Conservation (phyloP, 2,329 filamentous ascomycete species). For the Fusarium albosuccineum region DNA sequence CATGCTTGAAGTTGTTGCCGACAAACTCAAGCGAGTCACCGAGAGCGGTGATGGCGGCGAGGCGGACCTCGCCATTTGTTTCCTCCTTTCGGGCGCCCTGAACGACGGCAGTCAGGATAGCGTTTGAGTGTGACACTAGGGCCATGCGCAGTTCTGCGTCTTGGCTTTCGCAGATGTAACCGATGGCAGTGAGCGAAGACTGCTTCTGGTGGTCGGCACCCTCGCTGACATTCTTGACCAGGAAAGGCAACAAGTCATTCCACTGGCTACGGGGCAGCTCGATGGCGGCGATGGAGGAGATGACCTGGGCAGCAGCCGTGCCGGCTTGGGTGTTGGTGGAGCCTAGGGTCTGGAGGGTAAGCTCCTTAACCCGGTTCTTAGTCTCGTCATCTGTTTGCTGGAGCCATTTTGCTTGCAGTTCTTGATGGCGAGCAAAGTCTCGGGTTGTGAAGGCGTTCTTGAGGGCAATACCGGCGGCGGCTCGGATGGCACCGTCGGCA, state of each 20-base stretch:
- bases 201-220: slow-evolving; percentile 93
- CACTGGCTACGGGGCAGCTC: slow-evolving; percentile 95
- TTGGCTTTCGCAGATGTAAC: slow-evolving; percentile 97
- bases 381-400: slow-evolving; percentile 83
- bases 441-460: slow-evolving; percentile 98
- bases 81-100: slow-evolving; percentile 98
- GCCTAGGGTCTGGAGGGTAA: slow-evolving; percentile 87
- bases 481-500: slow-evolving; percentile 85
- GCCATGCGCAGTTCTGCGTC: slow-evolving; percentile 87
- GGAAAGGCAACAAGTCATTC: slow-evolving; percentile 87
- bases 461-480: slow-evolving; percentile 93
- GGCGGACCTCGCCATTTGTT: slow-evolving; percentile 88
- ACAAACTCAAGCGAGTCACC: slow-evolving; percentile 98
- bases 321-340: slow-evolving; percentile 87
- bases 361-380: slow-evolving; percentile 88
- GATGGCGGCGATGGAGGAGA: slow-evolving; percentile 93
- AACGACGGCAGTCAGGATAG: slow-evolving; percentile 96
- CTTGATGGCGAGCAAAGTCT: slow-evolving; percentile 87
- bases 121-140: slow-evolving; percentile 90
- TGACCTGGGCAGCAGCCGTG: slow-evolving; percentile 92
- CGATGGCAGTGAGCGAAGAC: slow-evolving; percentile 93
- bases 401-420: slow-evolving; percentile 95
- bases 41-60: slow-evolving; percentile 92
- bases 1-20: slow-evolving; percentile 97
- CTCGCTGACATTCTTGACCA: slow-evolving; percentile 93